Evolutionary conservation across 2,329 filamentous ascomycete species (phyloP).

Genomic region (Celoporthe dispersa): DNA sequence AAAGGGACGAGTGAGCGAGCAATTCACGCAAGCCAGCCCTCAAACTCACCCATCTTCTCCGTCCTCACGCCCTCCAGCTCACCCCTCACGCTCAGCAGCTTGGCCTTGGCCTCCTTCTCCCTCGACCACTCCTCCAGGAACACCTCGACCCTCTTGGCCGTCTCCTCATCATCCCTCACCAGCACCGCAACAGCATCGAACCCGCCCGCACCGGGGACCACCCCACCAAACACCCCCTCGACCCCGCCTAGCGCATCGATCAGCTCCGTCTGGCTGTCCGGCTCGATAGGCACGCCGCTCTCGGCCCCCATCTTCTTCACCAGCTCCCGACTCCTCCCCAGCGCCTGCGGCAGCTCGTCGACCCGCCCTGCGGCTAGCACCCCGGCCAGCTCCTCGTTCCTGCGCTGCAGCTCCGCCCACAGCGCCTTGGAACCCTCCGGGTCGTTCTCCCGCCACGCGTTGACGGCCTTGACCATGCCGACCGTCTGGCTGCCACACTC

Average conservation of each 20-base stretch:
- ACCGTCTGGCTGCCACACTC: conserved; percentile 93
- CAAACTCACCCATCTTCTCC: conserved; percentile 51
- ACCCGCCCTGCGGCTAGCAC: conserved; percentile 60
- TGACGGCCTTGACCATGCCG: conserved; percentile 91
- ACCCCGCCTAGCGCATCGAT: conserved; percentile 75
- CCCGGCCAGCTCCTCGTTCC: conserved; percentile 72
- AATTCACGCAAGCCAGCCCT: conserved; percentile 45
- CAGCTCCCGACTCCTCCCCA: conserved; percentile 58
- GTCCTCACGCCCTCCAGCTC: conserved; percentile 69
- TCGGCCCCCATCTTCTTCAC: conserved; percentile 77
- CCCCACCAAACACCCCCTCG: conserved; percentile 83
- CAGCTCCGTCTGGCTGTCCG: conserved; percentile 79
- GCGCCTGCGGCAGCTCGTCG: conserved; percentile 49
- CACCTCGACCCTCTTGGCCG: conserved; percentile 61
- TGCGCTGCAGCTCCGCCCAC: conserved; percentile 75
- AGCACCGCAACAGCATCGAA: conserved; percentile 88
- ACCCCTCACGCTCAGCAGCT: conserved; percentile 70
- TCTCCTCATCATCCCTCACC: conserved; percentile 72
- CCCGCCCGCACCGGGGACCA: conserved; percentile 92
- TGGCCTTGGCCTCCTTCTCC: conserved; percentile 65
- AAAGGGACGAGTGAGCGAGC: neutral
- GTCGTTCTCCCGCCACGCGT: conserved; percentile 76
- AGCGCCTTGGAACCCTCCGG: conserved; percentile 66
- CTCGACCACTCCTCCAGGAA: conserved; percentile 70
- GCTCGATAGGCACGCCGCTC: conserved; percentile 87